Percentiles rank a stretch among this genome's conserved stretches.
phyloP scores from a whole-genome alignment of 768 basidiomycete species.

The Leccinum truebloodii region DNA sequence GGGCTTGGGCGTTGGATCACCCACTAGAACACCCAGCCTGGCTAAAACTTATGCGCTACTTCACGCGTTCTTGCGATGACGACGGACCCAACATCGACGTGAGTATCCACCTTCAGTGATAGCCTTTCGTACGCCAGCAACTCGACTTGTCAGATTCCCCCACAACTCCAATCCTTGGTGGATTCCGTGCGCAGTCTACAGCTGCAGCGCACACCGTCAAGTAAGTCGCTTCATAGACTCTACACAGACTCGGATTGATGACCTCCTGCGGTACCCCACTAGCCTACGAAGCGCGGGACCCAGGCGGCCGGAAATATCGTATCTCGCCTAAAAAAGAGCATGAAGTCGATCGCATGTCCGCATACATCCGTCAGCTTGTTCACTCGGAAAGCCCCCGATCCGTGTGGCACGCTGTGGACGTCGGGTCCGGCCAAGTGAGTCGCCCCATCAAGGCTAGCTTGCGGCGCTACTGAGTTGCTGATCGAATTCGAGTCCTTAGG shows the following conservation, averaged over 20 bases:
- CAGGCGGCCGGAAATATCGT: conserved; percentile 35
- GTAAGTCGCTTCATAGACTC: conserved; percentile 10
- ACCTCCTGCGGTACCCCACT: not conserved
- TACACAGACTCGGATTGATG: not conserved
- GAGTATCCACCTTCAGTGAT: conserved; percentile 10
- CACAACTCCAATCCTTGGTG: conserved; percentile 20
- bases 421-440: conserved; percentile 71
- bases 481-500: conserved; percentile 37
- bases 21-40: conserved; percentile 19
- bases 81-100: conserved; percentile 11
- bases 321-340: conserved; percentile 80
- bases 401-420: conserved; percentile 58
- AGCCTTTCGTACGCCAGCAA: not conserved
- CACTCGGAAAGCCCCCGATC: conserved; percentile 26
- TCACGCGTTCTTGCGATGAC: conserved; percentile 15
- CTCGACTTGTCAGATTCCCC: conserved; percentile 22
- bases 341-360: conserved; percentile 65
- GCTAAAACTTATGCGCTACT: conserved; percentile 27
- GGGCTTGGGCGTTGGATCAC: conserved; percentile 34
- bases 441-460: not conserved
- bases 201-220: conserved; percentile 22
- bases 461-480: not conserved
- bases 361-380: conserved; percentile 46
- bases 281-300: conserved; percentile 11
- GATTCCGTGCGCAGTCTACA: conserved; percentile 30